These are phyloP conservation scores for Pseudocercospora fijiensis DNA, from an alignment of 2,329 filamentous ascomycete species.

Conservation along the genomic window DNA sequence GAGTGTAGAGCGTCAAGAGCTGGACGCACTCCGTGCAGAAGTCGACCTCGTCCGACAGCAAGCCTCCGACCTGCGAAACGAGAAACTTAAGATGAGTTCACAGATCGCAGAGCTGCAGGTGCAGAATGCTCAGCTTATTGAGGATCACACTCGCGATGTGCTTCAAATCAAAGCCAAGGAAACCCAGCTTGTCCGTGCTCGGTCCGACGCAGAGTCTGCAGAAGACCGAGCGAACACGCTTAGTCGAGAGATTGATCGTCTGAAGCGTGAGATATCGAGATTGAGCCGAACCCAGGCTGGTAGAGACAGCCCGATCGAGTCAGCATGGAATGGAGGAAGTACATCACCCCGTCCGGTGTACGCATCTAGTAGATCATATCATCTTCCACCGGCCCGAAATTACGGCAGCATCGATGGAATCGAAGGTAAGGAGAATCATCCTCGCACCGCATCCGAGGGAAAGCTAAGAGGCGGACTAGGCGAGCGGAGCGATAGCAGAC, in stretches of 20 bases:
- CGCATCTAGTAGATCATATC: slow-evolving; percentile 26
- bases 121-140: slow-evolving; percentile 93
- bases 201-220: slow-evolving; percentile 84
- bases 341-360: slow-evolving; percentile 26
- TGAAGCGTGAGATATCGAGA: slow-evolving; percentile 77
- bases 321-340: slow-evolving; percentile 17
- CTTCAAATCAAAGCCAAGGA: slow-evolving; percentile 98
- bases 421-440: slow-evolving; percentile 52
- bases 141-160: slow-evolving; percentile 93
- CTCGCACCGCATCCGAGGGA: slow-evolving; percentile 12
- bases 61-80: slow-evolving; percentile 76
- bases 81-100: slow-evolving; percentile 76
- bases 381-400: slow-evolving; percentile 23
- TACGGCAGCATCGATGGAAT: slow-evolving; percentile 22
- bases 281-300: slow-evolving; percentile 53
- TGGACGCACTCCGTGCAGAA: slow-evolving; percentile 81
- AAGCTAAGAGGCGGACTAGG: slow-evolving; percentile 29
- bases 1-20: slow-evolving; percentile 81
- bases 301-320: slow-evolving; percentile 31
- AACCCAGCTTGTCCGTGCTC: slow-evolving; percentile 88
- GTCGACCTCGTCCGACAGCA: slow-evolving; percentile 75
- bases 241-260: slow-evolving; percentile 81
- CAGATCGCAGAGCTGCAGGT: slow-evolving; percentile 94
- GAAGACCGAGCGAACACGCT: slow-evolving; percentile 83
- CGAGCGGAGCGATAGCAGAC: slow-evolving; percentile 21